A percentile compares a stretch with the other conserved stretches of the same genome.
phyloP scores from a whole-genome alignment of 2,329 filamentous ascomycete species.

The Tricladium varicosporioides region DNA sequence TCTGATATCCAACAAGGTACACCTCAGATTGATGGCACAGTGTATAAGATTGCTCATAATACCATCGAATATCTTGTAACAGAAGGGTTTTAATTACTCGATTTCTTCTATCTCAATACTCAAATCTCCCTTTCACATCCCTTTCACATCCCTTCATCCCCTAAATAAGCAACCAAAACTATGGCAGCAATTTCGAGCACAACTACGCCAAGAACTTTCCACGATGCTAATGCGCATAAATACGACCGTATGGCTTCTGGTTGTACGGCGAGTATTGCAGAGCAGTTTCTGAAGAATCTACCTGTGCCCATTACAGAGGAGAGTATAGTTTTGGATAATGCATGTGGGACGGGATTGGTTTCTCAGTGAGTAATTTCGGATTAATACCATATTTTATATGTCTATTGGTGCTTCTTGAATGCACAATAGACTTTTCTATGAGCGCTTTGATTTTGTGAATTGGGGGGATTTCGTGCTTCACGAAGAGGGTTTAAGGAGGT shows the following conservation, averaged over 20 bases:
- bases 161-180: background rate
- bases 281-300: background rate
- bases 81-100: too few relatives aligned
- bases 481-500: too few relatives aligned
- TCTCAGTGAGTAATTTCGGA: too few relatives aligned
- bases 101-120: too few relatives aligned
- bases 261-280: background rate
- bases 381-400: too few relatives aligned
- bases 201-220: background rate
- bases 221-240: background rate
- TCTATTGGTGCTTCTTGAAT: too few relatives aligned
- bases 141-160: background rate
- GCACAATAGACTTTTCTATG: too few relatives aligned
- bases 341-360: slow-evolving; percentile 93
- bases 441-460: too few relatives aligned
- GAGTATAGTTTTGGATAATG: slow-evolving; percentile 77
- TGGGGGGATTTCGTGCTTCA: too few relatives aligned
- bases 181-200: background rate
- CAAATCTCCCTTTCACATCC: background rate
- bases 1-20: background rate
- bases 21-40: background rate
- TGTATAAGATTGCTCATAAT: too few relatives aligned
- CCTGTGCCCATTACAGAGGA: slow-evolving; percentile 1
- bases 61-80: too few relatives aligned
- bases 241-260: slow-evolving; percentile 1